Evolutionary conservation across 129 eudicot species (phyloP).

Genomic region (Glebionis coronaria): DNA sequence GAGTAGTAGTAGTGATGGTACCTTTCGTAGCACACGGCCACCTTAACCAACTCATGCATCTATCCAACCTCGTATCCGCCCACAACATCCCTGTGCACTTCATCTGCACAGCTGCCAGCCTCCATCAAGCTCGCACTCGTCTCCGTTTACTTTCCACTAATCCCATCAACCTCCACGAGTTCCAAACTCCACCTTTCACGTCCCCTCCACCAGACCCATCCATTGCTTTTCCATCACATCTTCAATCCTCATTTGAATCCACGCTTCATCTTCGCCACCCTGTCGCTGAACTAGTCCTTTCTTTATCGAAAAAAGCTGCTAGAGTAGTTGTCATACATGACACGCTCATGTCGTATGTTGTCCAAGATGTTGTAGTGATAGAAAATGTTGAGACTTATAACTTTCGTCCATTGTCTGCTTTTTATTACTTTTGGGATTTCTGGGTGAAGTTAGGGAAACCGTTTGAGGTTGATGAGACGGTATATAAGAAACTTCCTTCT

Average conservation of each 20-base stretch:
- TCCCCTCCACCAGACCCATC: conserved; percentile 4
- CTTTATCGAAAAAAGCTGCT: neutral
- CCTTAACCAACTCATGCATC: neutral
- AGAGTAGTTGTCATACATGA: conserved; percentile 6
- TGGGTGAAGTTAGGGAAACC: conserved; percentile 10
- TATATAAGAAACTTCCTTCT: neutral
- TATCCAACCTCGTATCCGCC: conserved; percentile 5
- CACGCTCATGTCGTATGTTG: conserved; percentile 5
- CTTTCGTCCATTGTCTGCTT: neutral
- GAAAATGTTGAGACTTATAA: neutral
- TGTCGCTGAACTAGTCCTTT: neutral
- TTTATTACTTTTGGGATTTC: conserved; percentile 2
- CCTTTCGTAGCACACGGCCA: conserved; percentile 17
- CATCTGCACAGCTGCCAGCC: neutral
- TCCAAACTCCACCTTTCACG: neutral
- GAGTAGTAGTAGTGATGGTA: conserved; percentile 7
- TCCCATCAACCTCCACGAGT: neutral
- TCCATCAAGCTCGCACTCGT: conserved; percentile 8
- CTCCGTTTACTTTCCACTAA: neutral
- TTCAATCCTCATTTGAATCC: conserved; percentile 11
- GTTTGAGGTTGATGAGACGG: neutral
- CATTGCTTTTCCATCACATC: conserved; percentile 1
- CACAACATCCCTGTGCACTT: conserved; percentile 14
- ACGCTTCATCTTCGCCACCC: conserved; percentile 6
- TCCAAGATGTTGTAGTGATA: neutral